Conservation (phyloP, 2,329 filamentous ascomycete species). For the Fusarium incarnatum region DNA sequence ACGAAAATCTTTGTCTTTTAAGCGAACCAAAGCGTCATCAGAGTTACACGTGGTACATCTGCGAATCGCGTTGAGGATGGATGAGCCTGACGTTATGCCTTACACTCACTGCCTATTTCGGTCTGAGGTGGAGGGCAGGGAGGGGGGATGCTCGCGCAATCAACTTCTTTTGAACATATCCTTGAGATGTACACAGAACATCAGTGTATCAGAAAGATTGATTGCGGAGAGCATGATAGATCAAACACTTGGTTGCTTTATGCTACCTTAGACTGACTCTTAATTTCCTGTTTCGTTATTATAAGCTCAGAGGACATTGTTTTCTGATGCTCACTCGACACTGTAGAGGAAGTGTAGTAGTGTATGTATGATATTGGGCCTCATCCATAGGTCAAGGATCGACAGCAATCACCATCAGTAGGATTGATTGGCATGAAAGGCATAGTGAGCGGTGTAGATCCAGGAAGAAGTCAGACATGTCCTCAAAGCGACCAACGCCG, state of each 20-base stretch:
- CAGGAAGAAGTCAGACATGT: neutral
- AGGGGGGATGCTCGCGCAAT: neutral
- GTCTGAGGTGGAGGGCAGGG: slow-evolving; percentile 11
- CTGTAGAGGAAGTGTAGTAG: neutral
- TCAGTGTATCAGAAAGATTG: neutral
- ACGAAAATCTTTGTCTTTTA: neutral
- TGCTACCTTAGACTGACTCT: neutral
- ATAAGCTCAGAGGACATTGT: neutral
- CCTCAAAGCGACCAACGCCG: neutral
- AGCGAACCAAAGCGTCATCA: slow-evolving; percentile 6
- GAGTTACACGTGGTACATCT: slow-evolving; percentile 3
- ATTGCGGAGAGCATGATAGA: neutral
- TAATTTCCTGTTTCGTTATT: neutral
- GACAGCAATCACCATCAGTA: neutral
- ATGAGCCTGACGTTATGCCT: slow-evolving; percentile 9
- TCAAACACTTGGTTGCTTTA: neutral
- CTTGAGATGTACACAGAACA: neutral
- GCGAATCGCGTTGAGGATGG: neutral
- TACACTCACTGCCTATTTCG: slow-evolving; percentile 15
- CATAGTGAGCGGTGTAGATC: neutral
- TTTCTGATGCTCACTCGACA: neutral
- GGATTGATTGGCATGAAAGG: neutral
- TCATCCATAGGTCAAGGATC: neutral
- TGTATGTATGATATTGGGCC: neutral
- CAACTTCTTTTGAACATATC: neutral